Percentiles rank a stretch among this genome's conserved stretches.
Conservation (phyloP, 768 basidiomycete genomes). For the Sarcodon aspratus region DNA sequence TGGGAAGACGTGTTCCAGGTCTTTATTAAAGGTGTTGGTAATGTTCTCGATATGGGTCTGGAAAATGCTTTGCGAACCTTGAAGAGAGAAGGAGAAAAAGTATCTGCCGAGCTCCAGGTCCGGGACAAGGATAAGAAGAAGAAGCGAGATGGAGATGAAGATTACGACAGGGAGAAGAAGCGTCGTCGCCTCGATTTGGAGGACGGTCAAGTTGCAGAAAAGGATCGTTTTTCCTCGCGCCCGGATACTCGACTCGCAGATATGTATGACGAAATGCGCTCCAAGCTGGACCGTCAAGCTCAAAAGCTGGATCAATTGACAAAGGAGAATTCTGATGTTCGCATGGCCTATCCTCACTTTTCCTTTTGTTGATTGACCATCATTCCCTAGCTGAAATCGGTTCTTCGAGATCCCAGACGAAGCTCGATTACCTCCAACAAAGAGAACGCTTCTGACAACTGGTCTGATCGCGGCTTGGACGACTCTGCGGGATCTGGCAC, state of each 20-base stretch:
- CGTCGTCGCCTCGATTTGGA: background rate
- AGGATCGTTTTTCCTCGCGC: background rate
- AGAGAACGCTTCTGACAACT: too few species aligned
- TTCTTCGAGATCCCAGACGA: background rate
- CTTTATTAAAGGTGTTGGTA: slow-evolving; percentile 29
- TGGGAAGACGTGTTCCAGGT: slow-evolving; percentile 37
- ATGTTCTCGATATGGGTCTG: slow-evolving; percentile 21
- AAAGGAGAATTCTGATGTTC: background rate
- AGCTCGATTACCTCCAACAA: background rate
- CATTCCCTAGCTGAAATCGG: background rate
- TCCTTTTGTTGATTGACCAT: background rate
- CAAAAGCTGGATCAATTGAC: background rate
- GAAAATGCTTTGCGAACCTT: slow-evolving; percentile 4
- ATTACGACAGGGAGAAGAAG: background rate
- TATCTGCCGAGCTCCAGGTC: background rate
- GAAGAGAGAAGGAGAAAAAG: background rate
- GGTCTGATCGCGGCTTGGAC: background rate
- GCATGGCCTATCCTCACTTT: background rate
- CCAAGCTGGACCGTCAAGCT: background rate
- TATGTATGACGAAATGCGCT: background rate
- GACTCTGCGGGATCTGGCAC: background rate
- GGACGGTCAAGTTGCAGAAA: background rate
- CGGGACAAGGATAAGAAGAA: background rate
- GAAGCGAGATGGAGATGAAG: background rate
- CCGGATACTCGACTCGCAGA: background rate